Conservation (phyloP, 2,329 filamentous ascomycete species). For the Atkinsonella hypoxylon region DNA sequence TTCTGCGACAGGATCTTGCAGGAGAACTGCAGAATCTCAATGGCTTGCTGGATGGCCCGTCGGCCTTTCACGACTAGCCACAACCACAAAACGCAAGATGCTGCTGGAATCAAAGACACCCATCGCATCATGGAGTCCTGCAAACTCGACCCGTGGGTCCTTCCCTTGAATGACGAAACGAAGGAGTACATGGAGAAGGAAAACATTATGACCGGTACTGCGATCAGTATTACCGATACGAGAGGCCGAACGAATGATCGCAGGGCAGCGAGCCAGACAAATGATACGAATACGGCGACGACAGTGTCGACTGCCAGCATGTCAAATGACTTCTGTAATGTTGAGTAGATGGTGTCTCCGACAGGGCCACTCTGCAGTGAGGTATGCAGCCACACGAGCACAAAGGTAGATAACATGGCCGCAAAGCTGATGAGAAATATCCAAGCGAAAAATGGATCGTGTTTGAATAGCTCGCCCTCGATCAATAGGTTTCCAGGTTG, state of each 20-base stretch:
- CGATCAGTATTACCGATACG: slow-evolving; percentile 67
- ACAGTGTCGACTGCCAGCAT: slow-evolving; percentile 85
- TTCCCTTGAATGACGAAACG: slow-evolving; percentile 74
- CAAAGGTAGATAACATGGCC: slow-evolving; percentile 75
- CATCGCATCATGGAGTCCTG: slow-evolving; percentile 88
- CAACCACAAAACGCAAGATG: slow-evolving; percentile 66
- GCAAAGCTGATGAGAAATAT: slow-evolving; percentile 78
- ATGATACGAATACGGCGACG: slow-evolving; percentile 75
- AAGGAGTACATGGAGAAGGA: slow-evolving; percentile 89
- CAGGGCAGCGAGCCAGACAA: slow-evolving; percentile 81
- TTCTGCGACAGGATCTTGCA: slow-evolving; percentile 79
- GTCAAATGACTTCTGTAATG: slow-evolving; percentile 74
- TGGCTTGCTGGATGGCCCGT: slow-evolving; percentile 67
- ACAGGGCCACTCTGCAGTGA: slow-evolving; percentile 58
- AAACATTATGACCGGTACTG: slow-evolving; percentile 74
- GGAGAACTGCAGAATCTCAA: slow-evolving; percentile 84
- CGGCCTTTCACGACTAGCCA: slow-evolving; percentile 75
- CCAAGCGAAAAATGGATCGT: slow-evolving; percentile 87
- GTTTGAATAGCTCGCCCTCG: slow-evolving; percentile 58
- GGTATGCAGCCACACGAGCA: slow-evolving; percentile 84
- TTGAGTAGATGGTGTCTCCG: slow-evolving; percentile 90
- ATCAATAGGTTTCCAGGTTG: slow-evolving; percentile 39
- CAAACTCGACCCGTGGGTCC: slow-evolving; percentile 59
- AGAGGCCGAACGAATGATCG: slow-evolving; percentile 80
- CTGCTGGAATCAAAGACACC: slow-evolving; percentile 64